phyloP scores from a whole-genome alignment of 1,284 basidiomycete genomes.

The Ganoderma boninense region DNA sequence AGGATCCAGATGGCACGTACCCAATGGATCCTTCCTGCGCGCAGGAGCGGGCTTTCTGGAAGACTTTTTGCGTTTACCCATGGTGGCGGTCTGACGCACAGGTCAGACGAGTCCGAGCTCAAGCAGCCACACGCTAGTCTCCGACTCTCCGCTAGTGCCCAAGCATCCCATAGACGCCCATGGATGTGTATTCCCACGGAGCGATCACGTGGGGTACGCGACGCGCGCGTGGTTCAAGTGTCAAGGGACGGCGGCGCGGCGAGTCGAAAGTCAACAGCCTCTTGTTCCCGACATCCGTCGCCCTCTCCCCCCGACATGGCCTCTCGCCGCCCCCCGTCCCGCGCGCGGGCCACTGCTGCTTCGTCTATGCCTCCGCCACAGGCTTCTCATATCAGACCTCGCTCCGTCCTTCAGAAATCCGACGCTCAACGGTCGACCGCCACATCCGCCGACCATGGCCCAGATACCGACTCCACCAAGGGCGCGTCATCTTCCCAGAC shows the following conservation, averaged over 20 bases:
- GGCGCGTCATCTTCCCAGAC: conserved; percentile 17
- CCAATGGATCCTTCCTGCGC: conserved; percentile 73
- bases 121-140: not conserved
- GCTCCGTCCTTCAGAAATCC: conserved; percentile 43
- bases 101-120: not conserved
- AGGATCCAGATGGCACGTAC: conserved; percentile 48
- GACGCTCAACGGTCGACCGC: conserved; percentile 41
- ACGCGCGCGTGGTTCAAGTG: conserved; percentile 35
- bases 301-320: conserved; percentile 50
- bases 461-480: conserved; percentile 31
- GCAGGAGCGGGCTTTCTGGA: conserved; percentile 73
- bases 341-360: conserved; percentile 37
- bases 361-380: conserved; percentile 46
- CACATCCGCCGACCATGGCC: conserved; percentile 37
- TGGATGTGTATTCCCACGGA: conserved; percentile 26
- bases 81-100: conserved; percentile 38
- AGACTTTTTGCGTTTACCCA: conserved; percentile 90
- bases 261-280: not conserved
- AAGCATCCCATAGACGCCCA: not conserved
- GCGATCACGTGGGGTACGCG: conserved; percentile 40
- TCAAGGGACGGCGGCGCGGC: conserved; percentile 11
- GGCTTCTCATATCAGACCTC: conserved; percentile 34
- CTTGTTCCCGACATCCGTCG: conserved; percentile 16
- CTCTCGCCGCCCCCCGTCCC: conserved; percentile 56
- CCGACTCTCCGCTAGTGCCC: not conserved